Evolutionary conservation across 2,329 filamentous ascomycete species (phyloP).

Genomic region (Aureobasidium pullulans): DNA sequence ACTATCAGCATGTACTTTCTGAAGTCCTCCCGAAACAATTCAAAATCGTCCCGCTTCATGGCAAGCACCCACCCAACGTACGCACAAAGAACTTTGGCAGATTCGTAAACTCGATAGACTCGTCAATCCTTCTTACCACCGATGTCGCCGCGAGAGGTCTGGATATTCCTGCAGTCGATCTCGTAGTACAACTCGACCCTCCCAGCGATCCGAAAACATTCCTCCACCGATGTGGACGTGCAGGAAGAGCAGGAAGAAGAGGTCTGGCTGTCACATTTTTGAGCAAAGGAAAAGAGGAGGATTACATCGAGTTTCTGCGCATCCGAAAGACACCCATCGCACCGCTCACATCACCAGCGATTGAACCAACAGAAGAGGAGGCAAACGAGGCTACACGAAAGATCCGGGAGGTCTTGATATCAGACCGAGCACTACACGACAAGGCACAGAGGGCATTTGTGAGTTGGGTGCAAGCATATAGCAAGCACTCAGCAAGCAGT

Average conservation of each 20-base stretch:
- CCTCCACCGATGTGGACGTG: constrained; percentile 58
- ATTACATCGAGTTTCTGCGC: constrained; percentile 80
- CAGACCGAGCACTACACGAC: constrained; percentile 66
- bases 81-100: constrained; percentile 79
- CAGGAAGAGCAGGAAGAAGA: constrained; percentile 57
- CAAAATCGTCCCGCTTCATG: constrained; percentile 73
- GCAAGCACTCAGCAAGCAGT: constrained; percentile 80
- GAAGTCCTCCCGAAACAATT: constrained; percentile 59
- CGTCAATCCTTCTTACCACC: constrained; percentile 80
- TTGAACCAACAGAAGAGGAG: constrained; percentile 50
- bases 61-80: constrained; percentile 82
- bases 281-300: constrained; percentile 76
- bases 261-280: constrained; percentile 82
- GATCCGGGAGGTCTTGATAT: constrained; percentile 54
- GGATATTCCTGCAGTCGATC: constrained; percentile 84
- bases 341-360: constrained; percentile 46
- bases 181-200: constrained; percentile 83
- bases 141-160: constrained; percentile 86
- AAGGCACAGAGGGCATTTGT: constrained; percentile 89
- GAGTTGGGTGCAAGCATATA: constrained; percentile 86
- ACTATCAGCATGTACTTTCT: constrained; percentile 77
- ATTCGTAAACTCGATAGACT: constrained; percentile 67
- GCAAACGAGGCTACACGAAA: constrained; percentile 49
- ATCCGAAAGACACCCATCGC: constrained; percentile 79
- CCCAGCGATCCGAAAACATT: constrained; percentile 82